Evolutionary conservation across 768 basidiomycete genomes (phyloP).

Genomic region (Royoungia palumana): DNA sequence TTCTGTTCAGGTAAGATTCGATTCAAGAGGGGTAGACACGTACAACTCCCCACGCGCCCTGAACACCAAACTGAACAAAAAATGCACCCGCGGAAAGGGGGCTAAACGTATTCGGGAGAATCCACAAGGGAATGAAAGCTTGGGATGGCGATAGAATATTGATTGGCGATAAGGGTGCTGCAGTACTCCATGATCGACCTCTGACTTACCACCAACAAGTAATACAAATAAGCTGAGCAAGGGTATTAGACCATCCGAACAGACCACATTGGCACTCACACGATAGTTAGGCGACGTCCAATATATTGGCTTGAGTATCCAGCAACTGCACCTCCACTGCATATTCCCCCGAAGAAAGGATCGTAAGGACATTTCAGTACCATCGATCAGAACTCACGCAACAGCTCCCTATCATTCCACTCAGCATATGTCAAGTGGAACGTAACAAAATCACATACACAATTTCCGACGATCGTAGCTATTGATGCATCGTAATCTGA

Average conservation of each 20-base stretch:
- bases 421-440: neutral
- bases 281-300: constrained; percentile 77
- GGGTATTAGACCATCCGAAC: neutral
- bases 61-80: constrained; percentile 82
- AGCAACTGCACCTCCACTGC: constrained; percentile 62
- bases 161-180: neutral
- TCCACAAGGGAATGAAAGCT: constrained; percentile 78
- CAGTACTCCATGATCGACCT: neutral
- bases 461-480: constrained; percentile 82
- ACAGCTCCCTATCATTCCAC: constrained; percentile 38
- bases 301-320: constrained; percentile 71
- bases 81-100: constrained; percentile 80
- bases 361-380: constrained; percentile 1
- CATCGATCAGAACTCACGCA: constrained; percentile 33
- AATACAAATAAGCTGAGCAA: constrained; percentile 20
- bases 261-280: constrained; percentile 25
- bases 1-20: neutral
- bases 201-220: constrained; percentile 28
- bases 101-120: constrained; percentile 64
- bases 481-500: constrained; percentile 54
- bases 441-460: constrained; percentile 35
- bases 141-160: neutral
- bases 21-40: constrained; percentile 23
- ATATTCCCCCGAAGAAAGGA: neutral
- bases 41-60: constrained; percentile 88